Base-by-base conservation (phyloP, 805 yeast species). In the Komagataella pastoris region DNA sequence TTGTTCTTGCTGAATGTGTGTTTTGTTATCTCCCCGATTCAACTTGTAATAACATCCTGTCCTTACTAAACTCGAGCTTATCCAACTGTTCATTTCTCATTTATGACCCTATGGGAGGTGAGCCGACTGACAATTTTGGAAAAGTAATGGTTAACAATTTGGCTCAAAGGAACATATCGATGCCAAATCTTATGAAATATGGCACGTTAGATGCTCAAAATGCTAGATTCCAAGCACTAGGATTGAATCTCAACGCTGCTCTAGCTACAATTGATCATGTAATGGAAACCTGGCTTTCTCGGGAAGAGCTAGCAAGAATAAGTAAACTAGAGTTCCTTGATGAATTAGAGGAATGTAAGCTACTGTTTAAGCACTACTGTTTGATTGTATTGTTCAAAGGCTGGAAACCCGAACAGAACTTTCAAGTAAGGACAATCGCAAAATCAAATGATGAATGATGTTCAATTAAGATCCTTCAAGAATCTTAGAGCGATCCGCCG, bases 1-100 rank as follows among this genome's bases (percentile, higher is more conserved):
- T 86, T 14, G 64, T 86, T 2, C 61, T 85, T 17, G 79, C 87
- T 55, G 95, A 85, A 61, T 86, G 93, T 65, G 87, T 87, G 43
- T 66, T 86, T 43, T 86, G 95, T 60, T 85, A 85, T 61, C 58
- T 85, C 54, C 69, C 74, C 3, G 79, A 83, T 1, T 67, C 66
- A 10, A 75, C 74, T 19, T 74, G 83, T 21, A 59, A 64, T 36
- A 48, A 57, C 1, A 72, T 83, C 3, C 54, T 85, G 3, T 50
- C 60, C 2, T 74, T 71, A 58, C 74, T 83, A 66, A 58, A 57
- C 3, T 48, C 54, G 0, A 36, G 49, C n/a, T 58, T 75, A 40
- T 6, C 49, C 1, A 19, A 47, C 47, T 60, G 65, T 51, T 49
- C 64, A 19, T 56, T 80, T 18, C 60, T 79, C 3, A 65, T 84